These are phyloP conservation scores for Podila epicladia DNA, from an alignment of 192 early-diverging fungal species.

Conservation along the genomic window DNA sequence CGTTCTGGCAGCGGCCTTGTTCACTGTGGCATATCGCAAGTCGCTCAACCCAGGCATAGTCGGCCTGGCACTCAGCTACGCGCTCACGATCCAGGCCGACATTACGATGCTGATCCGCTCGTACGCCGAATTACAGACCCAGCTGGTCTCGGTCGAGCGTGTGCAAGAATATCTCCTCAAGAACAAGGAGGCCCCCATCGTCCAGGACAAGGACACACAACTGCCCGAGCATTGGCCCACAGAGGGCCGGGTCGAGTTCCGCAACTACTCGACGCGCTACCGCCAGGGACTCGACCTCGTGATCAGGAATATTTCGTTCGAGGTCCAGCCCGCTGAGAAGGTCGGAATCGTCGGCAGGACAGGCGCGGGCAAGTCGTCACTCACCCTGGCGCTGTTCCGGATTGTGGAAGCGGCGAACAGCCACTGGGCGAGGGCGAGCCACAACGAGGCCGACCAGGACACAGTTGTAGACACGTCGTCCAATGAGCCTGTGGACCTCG, in stretches of 20 bases:
- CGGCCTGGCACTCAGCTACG: conserved; percentile 83
- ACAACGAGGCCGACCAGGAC: conserved; percentile 10
- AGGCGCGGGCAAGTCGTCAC: too few relatives aligned
- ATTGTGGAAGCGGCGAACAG: conserved; percentile 48
- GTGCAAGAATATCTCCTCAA: conserved; percentile 84
- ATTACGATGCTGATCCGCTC: conserved; percentile 76
- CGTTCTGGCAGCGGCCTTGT: conserved; percentile 65
- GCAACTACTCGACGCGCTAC: conserved; percentile 84
- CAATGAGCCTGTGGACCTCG: conserved; percentile 25
- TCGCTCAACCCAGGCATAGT: conserved; percentile 78
- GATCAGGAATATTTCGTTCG: too few relatives aligned
- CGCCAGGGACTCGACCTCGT: conserved; percentile 58
- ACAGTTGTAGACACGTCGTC: neutral
- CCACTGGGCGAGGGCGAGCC: conserved; percentile 24
- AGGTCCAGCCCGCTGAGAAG: neutral
- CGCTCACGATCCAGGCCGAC: conserved; percentile 77
- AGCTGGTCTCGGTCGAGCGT: conserved; percentile 84
- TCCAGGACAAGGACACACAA: conserved; percentile 54
- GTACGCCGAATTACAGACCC: conserved; percentile 81
- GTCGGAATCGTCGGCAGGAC: neutral
- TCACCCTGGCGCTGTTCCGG: too few relatives aligned
- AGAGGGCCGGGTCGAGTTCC: conserved; percentile 76
- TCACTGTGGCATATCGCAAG: conserved; percentile 56
- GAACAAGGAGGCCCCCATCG: conserved; percentile 75
- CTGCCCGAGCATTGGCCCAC: conserved; percentile 77